phyloP scores from a whole-genome alignment of 805 yeast species.

The Candida loeiensis region DNA sequence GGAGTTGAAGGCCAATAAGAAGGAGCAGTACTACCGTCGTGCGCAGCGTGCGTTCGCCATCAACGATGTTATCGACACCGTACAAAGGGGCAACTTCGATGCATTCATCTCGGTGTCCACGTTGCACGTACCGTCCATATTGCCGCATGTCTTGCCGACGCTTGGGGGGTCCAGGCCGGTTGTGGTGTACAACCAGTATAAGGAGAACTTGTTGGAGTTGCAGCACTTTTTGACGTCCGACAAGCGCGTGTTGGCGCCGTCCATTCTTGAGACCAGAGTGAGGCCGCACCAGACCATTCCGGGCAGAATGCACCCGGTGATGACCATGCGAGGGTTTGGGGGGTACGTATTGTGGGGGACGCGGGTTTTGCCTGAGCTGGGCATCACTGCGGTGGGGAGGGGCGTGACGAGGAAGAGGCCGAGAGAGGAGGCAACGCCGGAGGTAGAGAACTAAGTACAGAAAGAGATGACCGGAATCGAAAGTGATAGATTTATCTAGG shows the following conservation, averaged over 20 bases:
- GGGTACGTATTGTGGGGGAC: constrained; percentile 82
- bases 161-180: constrained; percentile 85
- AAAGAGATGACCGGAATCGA: too few relatives aligned
- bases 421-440: constrained; percentile 7
- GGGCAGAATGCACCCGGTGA: constrained; percentile 90
- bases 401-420: constrained; percentile 43
- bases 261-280: constrained; percentile 75
- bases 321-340: constrained; percentile 92
- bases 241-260: constrained; percentile 73
- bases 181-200: constrained; percentile 75
- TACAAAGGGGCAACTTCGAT: constrained; percentile 59
- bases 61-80: constrained; percentile 47
- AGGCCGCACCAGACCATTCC: constrained; percentile 89
- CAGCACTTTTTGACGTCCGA: constrained; percentile 68
- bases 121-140: constrained; percentile 60
- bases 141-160: constrained; percentile 58
- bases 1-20: constrained; percentile 55
- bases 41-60: constrained; percentile 52
- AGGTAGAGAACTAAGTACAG: too few relatives aligned
- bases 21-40: constrained; percentile 65
- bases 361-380: constrained; percentile 67
- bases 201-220: constrained; percentile 73
- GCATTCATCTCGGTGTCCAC: constrained; percentile 73
- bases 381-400: constrained; percentile 66
- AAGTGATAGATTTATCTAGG: too few relatives aligned